Evolutionary conservation across 139 green algal genomes (phyloP).

Genomic region (Coccomyxa sp.): DNA sequence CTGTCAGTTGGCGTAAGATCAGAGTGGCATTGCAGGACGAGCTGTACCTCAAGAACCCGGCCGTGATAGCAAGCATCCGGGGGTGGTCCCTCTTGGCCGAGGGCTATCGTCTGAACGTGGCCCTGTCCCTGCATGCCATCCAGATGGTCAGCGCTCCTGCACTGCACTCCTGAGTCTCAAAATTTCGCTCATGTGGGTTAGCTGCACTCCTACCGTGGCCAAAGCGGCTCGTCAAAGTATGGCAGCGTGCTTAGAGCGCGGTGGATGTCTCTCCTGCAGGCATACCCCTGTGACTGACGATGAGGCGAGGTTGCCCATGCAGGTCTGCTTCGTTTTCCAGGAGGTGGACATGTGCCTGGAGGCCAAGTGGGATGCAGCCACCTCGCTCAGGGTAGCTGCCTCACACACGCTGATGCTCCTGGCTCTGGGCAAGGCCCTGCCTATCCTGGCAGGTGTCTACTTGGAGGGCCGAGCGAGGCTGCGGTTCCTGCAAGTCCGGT

Average conservation of each 20-base stretch:
- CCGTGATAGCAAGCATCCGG: background rate
- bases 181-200: background rate
- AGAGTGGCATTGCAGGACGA: too few species aligned
- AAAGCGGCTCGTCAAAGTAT: background rate
- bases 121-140: background rate
- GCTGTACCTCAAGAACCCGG: background rate
- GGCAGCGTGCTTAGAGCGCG: background rate
- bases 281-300: background rate
- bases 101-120: background rate
- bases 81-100: background rate
- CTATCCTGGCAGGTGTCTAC: too few species aligned
- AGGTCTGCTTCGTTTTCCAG: background rate
- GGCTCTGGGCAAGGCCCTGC: background rate
- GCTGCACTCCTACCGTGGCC: too few species aligned
- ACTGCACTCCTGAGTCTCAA: background rate
- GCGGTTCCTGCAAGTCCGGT: too few species aligned
- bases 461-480: too few species aligned
- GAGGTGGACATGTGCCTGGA: background rate
- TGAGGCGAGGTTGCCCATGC: background rate
- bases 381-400: too few species aligned
- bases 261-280: background rate
- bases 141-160: background rate
- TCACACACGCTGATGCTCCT: background rate
- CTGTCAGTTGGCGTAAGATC: too few species aligned
- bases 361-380: too few species aligned